Percentiles rank a stretch among this genome's conserved stretches.
These are phyloP conservation scores for Mallotus repandus DNA, from an alignment of 441 rosid genomes.

Conservation along the genomic window DNA sequence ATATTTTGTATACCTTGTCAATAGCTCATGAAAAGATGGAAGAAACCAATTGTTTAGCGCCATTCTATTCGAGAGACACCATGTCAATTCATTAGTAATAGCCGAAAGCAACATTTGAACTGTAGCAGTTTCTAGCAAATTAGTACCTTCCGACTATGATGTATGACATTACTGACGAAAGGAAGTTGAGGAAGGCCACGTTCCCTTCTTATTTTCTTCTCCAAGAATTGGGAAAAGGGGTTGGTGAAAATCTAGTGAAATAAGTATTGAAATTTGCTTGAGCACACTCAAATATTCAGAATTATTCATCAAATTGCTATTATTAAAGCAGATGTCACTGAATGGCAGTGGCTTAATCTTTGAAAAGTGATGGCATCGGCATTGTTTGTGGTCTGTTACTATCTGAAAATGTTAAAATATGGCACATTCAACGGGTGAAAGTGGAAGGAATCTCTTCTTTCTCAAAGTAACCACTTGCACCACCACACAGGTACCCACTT, in stretches of 20 bases:
- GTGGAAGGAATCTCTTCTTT: constrained; percentile 12
- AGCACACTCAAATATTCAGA: no score
- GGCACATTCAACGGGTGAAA: constrained; percentile 4
- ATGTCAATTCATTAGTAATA: background rate
- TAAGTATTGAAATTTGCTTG: no score
- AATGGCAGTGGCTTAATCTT: background rate
- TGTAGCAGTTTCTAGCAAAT: no score
- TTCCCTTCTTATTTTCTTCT: no score
- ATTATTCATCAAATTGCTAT: no score
- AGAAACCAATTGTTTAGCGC: background rate
- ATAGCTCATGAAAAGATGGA: background rate
- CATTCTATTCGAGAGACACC: background rate
- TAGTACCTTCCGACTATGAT: no score
- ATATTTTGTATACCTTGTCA: background rate
- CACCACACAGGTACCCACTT: background rate
- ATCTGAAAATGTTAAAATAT: background rate
- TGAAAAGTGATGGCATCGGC: background rate
- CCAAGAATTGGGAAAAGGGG: no score
- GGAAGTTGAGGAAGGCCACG: no score
- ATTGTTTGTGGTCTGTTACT: background rate
- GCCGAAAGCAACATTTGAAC: background rate
- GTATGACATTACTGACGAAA: no score
- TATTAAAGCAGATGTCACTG: no score
- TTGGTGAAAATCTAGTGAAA: no score
- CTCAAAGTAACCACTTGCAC: background rate